Evolutionary conservation across 2,329 filamentous ascomycete species (phyloP).

Genomic region (Tolypocladium amazonense): DNA sequence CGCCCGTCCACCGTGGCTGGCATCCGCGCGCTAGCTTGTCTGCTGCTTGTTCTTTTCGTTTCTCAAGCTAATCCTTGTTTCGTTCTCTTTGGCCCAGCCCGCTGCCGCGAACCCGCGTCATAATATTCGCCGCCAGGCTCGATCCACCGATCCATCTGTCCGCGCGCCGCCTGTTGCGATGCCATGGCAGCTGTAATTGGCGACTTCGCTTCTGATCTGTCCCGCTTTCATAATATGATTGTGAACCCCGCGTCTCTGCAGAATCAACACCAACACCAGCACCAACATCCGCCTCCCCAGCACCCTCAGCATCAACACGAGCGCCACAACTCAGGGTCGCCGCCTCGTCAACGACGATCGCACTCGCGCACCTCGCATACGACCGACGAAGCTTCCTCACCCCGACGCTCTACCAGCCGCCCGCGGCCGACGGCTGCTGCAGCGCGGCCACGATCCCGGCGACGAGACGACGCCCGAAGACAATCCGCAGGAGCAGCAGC

Average conservation of each 20-base stretch:
- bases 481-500: background rate
- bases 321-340: slow-evolving; percentile 22
- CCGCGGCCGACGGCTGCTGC: slow-evolving; percentile 8
- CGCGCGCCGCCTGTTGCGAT: slow-evolving; percentile 15
- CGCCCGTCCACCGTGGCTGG: background rate
- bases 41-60: background rate
- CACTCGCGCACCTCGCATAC: slow-evolving; percentile 8
- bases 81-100: background rate
- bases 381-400: slow-evolving; percentile 1
- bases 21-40: background rate
- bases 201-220: slow-evolving; percentile 65
- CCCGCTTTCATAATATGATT: slow-evolving; percentile 64
- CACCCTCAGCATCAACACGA: slow-evolving; percentile 9
- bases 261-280: slow-evolving; percentile 33
- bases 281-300: slow-evolving; percentile 8
- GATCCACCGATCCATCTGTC: background rate
- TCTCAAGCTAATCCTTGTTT: background rate
- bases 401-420: slow-evolving; percentile 15
- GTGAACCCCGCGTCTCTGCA: slow-evolving; percentile 33
- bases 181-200: slow-evolving; percentile 55
- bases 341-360: slow-evolving; percentile 10
- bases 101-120: background rate
- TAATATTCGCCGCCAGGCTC: background rate
- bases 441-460: slow-evolving; percentile 14
- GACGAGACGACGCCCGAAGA: slow-evolving; percentile 9